Percentiles rank a stretch among this genome's conserved stretches.
Conservation (phyloP, 306 rosid genomes). For the Acmispon strigosus region DNA sequence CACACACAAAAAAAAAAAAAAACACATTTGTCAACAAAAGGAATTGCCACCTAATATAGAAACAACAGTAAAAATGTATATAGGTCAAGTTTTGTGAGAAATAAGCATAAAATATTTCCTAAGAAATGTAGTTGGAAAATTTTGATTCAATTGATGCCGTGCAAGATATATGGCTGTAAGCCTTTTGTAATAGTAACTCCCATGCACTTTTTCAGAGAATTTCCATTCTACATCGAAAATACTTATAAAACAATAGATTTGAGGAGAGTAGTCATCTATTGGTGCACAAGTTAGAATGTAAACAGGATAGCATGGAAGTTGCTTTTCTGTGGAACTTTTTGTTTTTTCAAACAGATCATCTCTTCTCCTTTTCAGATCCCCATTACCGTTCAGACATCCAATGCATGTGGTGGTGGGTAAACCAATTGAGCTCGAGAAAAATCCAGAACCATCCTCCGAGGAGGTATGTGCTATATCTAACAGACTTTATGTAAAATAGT, state of each 20-base stretch:
- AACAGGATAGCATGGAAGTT: not conserved
- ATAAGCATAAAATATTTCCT: slow-evolving; percentile 8
- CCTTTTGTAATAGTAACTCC: not conserved
- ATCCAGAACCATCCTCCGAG: slow-evolving; percentile 63
- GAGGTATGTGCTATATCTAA: slow-evolving; percentile 23
- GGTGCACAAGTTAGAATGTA: not conserved
- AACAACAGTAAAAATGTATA: not conserved
- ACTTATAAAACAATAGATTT: not conserved
- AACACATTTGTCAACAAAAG: slow-evolving; percentile 5
- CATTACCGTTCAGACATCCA: slow-evolving; percentile 59
- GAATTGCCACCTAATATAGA: not conserved
- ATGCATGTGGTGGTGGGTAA: slow-evolving; percentile 85
- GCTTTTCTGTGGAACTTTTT: not conserved
- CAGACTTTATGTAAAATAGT: not conserved
- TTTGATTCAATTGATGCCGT: not conserved
- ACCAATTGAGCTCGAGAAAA: slow-evolving; percentile 65
- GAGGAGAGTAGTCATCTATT: slow-evolving; percentile 1
- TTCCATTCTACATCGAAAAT: not conserved
- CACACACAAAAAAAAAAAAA: not conserved
- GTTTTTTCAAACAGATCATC: not conserved
- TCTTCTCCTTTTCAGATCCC: slow-evolving; percentile 49
- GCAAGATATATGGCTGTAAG: not conserved
- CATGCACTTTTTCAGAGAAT: not conserved
- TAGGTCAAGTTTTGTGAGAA: not conserved
- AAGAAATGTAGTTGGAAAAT: not conserved